phyloP scores from a whole-genome alignment of 1,284 basidiomycete genomes.

The Golubevia sp. region DNA sequence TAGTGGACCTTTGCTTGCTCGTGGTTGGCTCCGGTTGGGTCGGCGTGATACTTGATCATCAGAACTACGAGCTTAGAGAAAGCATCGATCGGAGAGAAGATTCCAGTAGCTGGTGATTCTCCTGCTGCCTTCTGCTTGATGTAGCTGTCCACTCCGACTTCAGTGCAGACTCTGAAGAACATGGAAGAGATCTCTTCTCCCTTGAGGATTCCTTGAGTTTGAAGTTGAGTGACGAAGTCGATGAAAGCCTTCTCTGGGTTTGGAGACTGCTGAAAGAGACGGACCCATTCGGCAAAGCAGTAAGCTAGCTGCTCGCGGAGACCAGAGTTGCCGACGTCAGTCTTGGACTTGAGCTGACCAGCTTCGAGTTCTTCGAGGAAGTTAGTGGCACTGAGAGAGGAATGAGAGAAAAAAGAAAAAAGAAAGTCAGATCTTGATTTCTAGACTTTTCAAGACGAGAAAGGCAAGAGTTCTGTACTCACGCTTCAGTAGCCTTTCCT shows the following conservation, averaged over 20 bases:
- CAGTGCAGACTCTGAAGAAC: slow-evolving; percentile 97
- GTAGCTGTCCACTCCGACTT: slow-evolving; percentile 90
- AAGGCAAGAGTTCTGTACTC: slow-evolving; percentile 57
- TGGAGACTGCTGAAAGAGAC: slow-evolving; percentile 86
- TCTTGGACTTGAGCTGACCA: slow-evolving; percentile 60
- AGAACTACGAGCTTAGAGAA: slow-evolving; percentile 93
- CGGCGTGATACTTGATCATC: slow-evolving; percentile 99
- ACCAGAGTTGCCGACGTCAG: slow-evolving; percentile 41
- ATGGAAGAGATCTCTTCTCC: slow-evolving; percentile 95
- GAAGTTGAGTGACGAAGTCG: slow-evolving; percentile 93
- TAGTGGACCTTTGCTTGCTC: slow-evolving; percentile 95
- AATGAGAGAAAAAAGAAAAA: slow-evolving; percentile 10
- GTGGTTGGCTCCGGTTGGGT: slow-evolving; percentile 80
- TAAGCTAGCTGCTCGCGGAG: slow-evolving; percentile 67
- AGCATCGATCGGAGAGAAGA: slow-evolving; percentile 90
- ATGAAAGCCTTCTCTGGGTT: slow-evolving; percentile 93
- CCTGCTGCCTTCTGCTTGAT: slow-evolving; percentile 80
- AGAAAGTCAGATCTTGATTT: background rate
- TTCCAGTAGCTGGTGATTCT: slow-evolving; percentile 72
- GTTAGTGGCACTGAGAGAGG: slow-evolving; percentile 65
- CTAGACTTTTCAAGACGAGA: slow-evolving; percentile 4
- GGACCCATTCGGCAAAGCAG: slow-evolving; percentile 82
- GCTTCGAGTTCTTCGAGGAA: slow-evolving; percentile 73
- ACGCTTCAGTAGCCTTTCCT: slow-evolving; percentile 81
- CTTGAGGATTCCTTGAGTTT: slow-evolving; percentile 93